These are phyloP conservation scores for Marchantia paleacea DNA, from an alignment of 225 moss, liverwort and hornwort genomes.

Conservation along the genomic window DNA sequence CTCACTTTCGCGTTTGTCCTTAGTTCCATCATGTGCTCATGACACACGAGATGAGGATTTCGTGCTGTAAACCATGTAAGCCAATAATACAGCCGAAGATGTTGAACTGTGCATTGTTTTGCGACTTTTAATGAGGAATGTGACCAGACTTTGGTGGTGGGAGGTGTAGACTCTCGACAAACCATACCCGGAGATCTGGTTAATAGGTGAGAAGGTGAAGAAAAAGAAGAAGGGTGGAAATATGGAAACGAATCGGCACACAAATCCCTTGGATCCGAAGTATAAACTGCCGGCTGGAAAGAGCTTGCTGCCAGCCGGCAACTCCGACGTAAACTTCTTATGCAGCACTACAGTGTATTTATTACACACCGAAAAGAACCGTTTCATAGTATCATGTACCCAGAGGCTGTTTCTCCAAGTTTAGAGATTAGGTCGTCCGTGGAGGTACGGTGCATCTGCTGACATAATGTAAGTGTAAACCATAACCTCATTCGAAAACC, in stretches of 20 bases:
- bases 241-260: conserved; percentile 57
- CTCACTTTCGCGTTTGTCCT: background rate
- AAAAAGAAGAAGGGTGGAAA: conserved; percentile 34
- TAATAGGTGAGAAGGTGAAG: conserved; percentile 50
- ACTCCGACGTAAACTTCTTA: conserved; percentile 33
- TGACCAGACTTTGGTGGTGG: background rate
- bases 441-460: background rate
- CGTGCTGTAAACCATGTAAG: background rate
- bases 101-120: background rate
- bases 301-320: conserved; percentile 52
- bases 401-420: background rate
- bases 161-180: conserved; percentile 70
- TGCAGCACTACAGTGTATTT: background rate
- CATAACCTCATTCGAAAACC: background rate
- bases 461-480: background rate
- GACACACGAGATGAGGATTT: background rate
- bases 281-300: conserved; percentile 66
- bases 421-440: background rate
- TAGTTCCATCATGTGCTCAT: background rate
- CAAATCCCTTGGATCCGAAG: conserved; percentile 68
- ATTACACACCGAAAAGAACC: background rate
- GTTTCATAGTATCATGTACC: too few relatives aligned
- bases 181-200: conserved; percentile 72
- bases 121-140: too few relatives aligned
- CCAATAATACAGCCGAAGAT: background rate